Evolutionary conservation across 2,329 filamentous ascomycete species (phyloP).

Genomic region (Onygenales sp.): DNA sequence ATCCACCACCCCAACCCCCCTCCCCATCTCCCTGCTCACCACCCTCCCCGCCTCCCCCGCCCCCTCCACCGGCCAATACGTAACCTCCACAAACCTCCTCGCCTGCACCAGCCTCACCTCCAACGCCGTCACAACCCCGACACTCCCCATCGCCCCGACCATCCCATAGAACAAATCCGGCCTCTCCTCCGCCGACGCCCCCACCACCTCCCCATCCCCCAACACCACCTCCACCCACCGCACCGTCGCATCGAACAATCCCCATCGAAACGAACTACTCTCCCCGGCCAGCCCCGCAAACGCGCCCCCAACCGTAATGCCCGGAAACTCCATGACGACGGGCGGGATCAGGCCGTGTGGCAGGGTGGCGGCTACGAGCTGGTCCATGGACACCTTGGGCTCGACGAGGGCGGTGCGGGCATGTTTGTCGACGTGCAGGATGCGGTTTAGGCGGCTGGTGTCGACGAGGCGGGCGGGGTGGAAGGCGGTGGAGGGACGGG

Average conservation of each 20-base stretch:
- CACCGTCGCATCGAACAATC: constrained; percentile 56
- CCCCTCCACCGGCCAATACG: constrained; percentile 47
- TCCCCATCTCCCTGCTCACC: not conserved
- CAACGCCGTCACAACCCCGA: constrained; percentile 54
- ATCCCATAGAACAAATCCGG: constrained; percentile 51
- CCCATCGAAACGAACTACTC: constrained; percentile 56
- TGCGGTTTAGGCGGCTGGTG: constrained; percentile 29
- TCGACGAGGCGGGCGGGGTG: constrained; percentile 17
- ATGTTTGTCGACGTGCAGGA: constrained; percentile 50
- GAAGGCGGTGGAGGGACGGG: constrained; percentile 45
- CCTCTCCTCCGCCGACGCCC: constrained; percentile 37
- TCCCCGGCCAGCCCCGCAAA: constrained; percentile 59
- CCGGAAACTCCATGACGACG: constrained; percentile 63
- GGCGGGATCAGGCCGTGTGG: constrained; percentile 48
- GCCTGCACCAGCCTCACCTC: constrained; percentile 50
- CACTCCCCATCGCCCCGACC: constrained; percentile 49
- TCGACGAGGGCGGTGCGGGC: constrained; percentile 53
- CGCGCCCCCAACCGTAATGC: constrained; percentile 59
- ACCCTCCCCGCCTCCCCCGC: constrained; percentile 32
- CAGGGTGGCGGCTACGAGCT: constrained; percentile 49
- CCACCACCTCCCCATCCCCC: constrained; percentile 46
- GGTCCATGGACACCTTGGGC: constrained; percentile 61
- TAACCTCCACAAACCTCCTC: constrained; percentile 49
- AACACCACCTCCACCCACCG: constrained; percentile 55
- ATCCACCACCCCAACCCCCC: not conserved